Evolutionary conservation across 1,284 basidiomycete species (phyloP).

Genomic region (Phellinidium pouzarii): DNA sequence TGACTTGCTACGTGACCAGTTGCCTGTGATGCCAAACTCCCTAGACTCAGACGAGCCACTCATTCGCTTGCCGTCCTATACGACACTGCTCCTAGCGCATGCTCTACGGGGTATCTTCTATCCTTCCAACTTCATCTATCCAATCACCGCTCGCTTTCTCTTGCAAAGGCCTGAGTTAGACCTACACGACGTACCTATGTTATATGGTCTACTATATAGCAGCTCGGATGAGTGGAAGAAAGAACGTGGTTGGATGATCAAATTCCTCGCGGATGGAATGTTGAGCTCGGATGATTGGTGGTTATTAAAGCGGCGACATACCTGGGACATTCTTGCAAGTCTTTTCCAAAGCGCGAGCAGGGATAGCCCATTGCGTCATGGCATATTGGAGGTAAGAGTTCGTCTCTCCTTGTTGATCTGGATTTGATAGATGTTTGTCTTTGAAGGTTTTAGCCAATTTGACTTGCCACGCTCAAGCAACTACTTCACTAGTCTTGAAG

Average conservation of each 20-base stretch:
- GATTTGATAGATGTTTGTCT: neutral
- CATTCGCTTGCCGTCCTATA: slow-evolving; percentile 62
- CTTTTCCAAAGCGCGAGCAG: slow-evolving; percentile 61
- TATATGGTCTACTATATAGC: slow-evolving; percentile 82
- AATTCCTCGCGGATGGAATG: slow-evolving; percentile 79
- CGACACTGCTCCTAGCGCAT: slow-evolving; percentile 76
- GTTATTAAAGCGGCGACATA: slow-evolving; percentile 74
- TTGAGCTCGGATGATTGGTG: slow-evolving; percentile 71
- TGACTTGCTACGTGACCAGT: slow-evolving; percentile 58
- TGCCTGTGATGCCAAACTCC: slow-evolving; percentile 34
- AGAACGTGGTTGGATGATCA: slow-evolving; percentile 84
- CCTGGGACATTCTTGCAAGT: slow-evolving; percentile 82
- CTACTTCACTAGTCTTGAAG: slow-evolving; percentile 60
- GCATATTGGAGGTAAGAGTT: slow-evolving; percentile 58
- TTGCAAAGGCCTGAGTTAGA: slow-evolving; percentile 79
- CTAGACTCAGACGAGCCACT: slow-evolving; percentile 24
- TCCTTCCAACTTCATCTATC: slow-evolving; percentile 77
- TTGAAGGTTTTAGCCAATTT: slow-evolving; percentile 63
- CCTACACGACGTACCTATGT: slow-evolving; percentile 71
- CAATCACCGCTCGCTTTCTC: slow-evolving; percentile 73
- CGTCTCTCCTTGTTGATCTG: neutral
- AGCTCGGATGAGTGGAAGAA: slow-evolving; percentile 74
- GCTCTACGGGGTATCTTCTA: slow-evolving; percentile 73
- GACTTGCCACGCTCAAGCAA: slow-evolving; percentile 59
- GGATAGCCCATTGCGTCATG: slow-evolving; percentile 47